Evolutionary conservation across 805 yeast genomes (phyloP), one percentile per base, ranked within the genome.

Genomic region (Saturnispora ahearnii): DNA sequence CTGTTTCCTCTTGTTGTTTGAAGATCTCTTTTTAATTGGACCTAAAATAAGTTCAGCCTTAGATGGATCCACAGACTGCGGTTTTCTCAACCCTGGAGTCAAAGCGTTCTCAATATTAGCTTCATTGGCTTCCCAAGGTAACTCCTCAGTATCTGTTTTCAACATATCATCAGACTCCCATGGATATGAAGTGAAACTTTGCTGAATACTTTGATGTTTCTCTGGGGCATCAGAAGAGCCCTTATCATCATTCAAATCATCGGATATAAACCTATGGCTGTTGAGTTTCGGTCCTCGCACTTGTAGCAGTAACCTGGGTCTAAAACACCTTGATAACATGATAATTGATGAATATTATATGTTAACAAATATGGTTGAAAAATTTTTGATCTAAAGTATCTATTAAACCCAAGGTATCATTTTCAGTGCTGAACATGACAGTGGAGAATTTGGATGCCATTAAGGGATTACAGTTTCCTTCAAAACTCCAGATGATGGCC

Each of bases 1-100:
- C 1, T 32, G 4, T n/a, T 49, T 31, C 45, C 45, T 36, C 43
- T 42, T 36, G 44, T 22, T 34, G 12, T 38, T 41, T 24, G 36
- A 32, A 11, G 52, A 37, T 34, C 55, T 59, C 43, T 51, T 60
- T 22, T 45, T 53, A 33, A 55, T 45, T n/a, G 67, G 66, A 9
- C 52, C 58, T 29, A 63, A 52, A 31, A 63, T 60, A 36, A 63
- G 53, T 42, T 54, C 57, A 29, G 45, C 49, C 10, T 34, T 48
- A 9, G 55, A 47, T 22, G 57, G 56, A 45, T 57, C 56, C 8
- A 46, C 45, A 5, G 34, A 36, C 7, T 36, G 40, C 1, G 40
- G 3, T 15, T 36, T 36, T 10, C 26, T 12, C 12, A 9, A 9
- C 12, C 13, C 40, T 9, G 13, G 15, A 8, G 40, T 7, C 24